A percentile compares a stretch with the other conserved stretches of the same genome.
Evolutionary conservation across 225 moss, liverwort and hornwort species (phyloP).

Genomic region (Sphagnum contortum): DNA sequence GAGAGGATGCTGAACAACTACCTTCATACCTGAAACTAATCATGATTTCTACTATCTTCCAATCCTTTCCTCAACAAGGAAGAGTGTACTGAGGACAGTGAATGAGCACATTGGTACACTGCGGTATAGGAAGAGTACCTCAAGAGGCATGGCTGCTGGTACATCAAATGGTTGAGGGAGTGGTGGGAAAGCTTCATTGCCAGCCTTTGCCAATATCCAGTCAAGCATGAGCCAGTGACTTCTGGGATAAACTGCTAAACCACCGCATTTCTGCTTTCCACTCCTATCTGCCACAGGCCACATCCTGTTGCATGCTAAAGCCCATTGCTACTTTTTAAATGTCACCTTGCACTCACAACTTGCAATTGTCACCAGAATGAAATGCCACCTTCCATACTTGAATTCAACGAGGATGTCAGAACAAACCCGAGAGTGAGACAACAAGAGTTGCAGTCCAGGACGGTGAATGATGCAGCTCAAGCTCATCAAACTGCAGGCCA

Average conservation of each 20-base stretch:
- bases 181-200: not conserved
- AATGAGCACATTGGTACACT: too few species aligned
- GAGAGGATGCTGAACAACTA: not conserved
- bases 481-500: conserved; percentile 19
- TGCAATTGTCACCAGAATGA: too few species aligned
- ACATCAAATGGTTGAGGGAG: conserved; percentile 32
- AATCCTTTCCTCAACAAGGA: too few species aligned
- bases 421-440: conserved; percentile 35
- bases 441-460: conserved; percentile 31
- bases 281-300: conserved; percentile 22
- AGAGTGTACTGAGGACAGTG: too few species aligned
- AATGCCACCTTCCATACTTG: too few species aligned
- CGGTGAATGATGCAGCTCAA: conserved; percentile 8
- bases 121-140: conserved; percentile 12
- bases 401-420: too few species aligned
- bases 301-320: not conserved
- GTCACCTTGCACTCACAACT: too few species aligned
- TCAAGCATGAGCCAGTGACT: conserved; percentile 44
- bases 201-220: conserved; percentile 11
- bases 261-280: conserved; percentile 19
- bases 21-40: too few species aligned
- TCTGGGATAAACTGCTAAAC: conserved; percentile 48
- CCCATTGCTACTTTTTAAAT: not conserved
- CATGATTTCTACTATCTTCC: too few species aligned
- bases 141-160: conserved; percentile 29